These are phyloP conservation scores for Trichoderma atroviride DNA, from an alignment of 2,329 filamentous ascomycete species.

Conservation along the genomic window DNA sequence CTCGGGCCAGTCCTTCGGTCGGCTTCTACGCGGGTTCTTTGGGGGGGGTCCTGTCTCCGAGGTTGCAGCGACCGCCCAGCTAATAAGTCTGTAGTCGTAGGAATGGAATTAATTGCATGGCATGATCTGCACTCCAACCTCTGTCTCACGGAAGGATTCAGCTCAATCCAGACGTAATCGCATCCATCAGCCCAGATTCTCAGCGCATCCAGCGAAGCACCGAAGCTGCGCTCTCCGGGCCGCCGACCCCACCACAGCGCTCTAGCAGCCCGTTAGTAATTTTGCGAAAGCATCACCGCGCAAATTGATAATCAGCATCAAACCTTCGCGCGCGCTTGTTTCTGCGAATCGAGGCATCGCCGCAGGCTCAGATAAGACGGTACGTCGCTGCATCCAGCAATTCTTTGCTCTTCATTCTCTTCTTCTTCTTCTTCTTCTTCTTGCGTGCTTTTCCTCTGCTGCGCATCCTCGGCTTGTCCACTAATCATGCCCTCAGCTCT, in stretches of 20 bases:
- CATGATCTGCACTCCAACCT: not conserved
- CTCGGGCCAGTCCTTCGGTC: not conserved
- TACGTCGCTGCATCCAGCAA: slow-evolving; percentile 5
- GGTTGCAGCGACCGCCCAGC: not conserved
- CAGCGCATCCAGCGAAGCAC: slow-evolving; percentile 1
- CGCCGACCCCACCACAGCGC: slow-evolving; percentile 12
- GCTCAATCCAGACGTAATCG: not conserved
- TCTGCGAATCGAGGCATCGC: slow-evolving; percentile 6
- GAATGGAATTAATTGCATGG: not conserved
- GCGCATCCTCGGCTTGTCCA: not conserved
- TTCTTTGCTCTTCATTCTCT: not conserved
- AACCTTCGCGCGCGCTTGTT: slow-evolving; percentile 24
- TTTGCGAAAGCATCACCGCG: slow-evolving; percentile 4
- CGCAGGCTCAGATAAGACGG: slow-evolving; percentile 12
- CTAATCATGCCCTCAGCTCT: slow-evolving; percentile 24
- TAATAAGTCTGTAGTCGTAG: not conserved
- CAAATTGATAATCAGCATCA: slow-evolving; percentile 26
- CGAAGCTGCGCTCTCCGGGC: slow-evolving; percentile 20
- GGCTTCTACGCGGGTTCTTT: slow-evolving; percentile 12
- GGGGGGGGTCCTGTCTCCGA: not conserved
- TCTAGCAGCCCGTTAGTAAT: slow-evolving; percentile 21
- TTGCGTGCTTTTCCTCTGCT: not conserved
- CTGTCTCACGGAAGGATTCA: not conserved
- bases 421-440: not conserved
- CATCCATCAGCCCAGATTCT: not conserved